Conservation (phyloP, 2,329 filamentous ascomycete genomes). For the Trichoderma afroharzianum region DNA sequence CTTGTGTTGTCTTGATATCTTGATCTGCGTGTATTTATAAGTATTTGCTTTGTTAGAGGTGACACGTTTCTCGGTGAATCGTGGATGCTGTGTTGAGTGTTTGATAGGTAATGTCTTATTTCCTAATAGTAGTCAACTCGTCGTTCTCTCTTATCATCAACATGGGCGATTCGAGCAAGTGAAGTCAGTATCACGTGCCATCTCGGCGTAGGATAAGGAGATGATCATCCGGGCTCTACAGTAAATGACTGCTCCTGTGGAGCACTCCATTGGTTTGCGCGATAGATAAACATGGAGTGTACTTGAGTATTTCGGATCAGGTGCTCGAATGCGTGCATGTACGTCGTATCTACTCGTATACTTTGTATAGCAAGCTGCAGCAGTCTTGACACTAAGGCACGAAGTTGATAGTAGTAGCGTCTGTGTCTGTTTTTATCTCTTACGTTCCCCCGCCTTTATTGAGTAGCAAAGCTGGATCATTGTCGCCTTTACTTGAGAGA, state of each 20-base stretch:
- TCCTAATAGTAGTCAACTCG: no score
- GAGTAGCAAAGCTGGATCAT: background rate
- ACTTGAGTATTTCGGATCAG: background rate
- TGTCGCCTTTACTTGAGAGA: background rate
- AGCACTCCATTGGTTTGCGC: background rate
- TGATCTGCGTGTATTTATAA: background rate
- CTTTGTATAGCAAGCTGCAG: background rate
- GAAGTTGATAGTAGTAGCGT: background rate
- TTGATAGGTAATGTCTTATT: background rate
- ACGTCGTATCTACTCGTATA: background rate
- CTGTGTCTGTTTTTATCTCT: background rate
- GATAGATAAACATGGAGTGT: background rate
- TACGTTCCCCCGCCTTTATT: background rate
- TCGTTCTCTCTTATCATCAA: no score
- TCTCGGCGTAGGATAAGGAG: background rate
- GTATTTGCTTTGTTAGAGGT: background rate
- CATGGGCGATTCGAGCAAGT: background rate
- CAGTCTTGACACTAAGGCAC: background rate
- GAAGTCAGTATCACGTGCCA: background rate
- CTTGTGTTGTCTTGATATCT: background rate
- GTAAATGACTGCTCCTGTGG: background rate
- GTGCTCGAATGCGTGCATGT: background rate
- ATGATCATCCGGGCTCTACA: background rate
- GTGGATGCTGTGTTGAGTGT: background rate
- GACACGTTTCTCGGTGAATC: background rate